Conservation (phyloP, 2,329 filamentous ascomycete species). For the Simplicillium sp. region DNA sequence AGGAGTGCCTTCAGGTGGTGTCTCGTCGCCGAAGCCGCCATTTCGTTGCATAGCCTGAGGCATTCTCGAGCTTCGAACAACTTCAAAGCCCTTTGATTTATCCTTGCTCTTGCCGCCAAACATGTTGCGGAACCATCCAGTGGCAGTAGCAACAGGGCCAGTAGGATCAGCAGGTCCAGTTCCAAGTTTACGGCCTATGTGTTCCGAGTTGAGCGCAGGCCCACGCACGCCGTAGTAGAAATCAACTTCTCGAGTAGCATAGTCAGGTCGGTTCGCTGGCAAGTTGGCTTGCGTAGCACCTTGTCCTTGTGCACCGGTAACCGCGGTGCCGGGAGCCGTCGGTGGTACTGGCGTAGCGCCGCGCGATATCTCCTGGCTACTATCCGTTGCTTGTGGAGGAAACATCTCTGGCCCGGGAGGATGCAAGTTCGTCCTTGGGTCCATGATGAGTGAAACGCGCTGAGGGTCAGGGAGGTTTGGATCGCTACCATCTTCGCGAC, state of each 20-base stretch:
- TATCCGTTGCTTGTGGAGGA: conserved; percentile 26
- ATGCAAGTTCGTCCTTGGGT: conserved; percentile 28
- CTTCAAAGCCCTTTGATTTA: conserved; percentile 93
- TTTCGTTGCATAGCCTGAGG: conserved; percentile 57
- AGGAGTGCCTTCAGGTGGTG: conserved; percentile 56
- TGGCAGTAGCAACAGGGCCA: conserved; percentile 78
- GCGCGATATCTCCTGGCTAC: conserved; percentile 30
- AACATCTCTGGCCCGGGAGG: conserved; percentile 9
- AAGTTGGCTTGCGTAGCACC: conserved; percentile 16
- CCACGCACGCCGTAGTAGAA: conserved; percentile 94
- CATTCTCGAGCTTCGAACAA: conserved; percentile 82
- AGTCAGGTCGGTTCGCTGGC: conserved; percentile 62
- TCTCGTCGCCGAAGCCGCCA: conserved; percentile 50
- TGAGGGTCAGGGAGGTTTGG: conserved; percentile 20
- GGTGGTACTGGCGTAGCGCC: conserved; percentile 34
- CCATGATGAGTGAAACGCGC: conserved; percentile 17
- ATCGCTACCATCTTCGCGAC: conserved; percentile 49
- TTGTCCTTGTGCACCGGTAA: conserved; percentile 3
- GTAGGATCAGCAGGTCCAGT: conserved; percentile 94
- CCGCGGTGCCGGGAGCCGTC: conserved; percentile 9
- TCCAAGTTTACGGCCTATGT: conserved; percentile 73
- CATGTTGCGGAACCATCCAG: conserved; percentile 76
- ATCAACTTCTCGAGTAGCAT: conserved; percentile 88
- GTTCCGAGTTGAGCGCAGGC: conserved; percentile 73
- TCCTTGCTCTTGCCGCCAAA: conserved; percentile 84